phyloP scores from a whole-genome alignment of 2,329 filamentous ascomycete species.

The Penicillium janthinellum region DNA sequence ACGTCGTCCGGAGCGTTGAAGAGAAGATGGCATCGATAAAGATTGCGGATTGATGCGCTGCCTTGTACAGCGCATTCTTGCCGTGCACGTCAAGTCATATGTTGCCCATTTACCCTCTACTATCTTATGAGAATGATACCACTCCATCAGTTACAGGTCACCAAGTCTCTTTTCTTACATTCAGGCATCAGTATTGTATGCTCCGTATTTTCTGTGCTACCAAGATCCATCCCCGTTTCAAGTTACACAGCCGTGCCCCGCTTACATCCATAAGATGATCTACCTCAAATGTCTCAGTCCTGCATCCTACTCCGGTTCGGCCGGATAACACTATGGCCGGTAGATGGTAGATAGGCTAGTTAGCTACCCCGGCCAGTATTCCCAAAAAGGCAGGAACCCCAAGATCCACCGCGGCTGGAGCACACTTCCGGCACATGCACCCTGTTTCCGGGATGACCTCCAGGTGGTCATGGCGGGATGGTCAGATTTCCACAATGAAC shows the following conservation, averaged over 20 bases:
- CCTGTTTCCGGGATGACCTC: not conserved
- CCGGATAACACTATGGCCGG: not conserved
- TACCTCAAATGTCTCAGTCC: not conserved
- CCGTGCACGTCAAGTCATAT: not conserved
- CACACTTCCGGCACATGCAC: not conserved
- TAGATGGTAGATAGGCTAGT: not conserved
- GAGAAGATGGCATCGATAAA: constrained; percentile 39
- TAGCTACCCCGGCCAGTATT: not conserved
- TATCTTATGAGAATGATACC: constrained; percentile 4
- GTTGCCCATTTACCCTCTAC: not conserved
- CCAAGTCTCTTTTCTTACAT: not conserved
- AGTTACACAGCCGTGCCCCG: not conserved
- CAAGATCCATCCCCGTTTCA: not conserved
- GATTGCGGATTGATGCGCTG: constrained; percentile 6
- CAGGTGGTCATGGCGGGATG: constrained; percentile 1
- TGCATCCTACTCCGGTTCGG: not conserved
- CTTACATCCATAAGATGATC: not conserved
- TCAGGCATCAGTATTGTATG: not conserved
- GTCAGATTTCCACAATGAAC: not conserved
- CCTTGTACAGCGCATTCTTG: not conserved
- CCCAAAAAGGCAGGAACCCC: not conserved
- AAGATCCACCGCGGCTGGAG: not conserved
- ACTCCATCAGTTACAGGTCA: not conserved
- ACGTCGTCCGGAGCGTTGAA: constrained; percentile 42
- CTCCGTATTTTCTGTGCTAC: not conserved